These are phyloP conservation scores for Schwanniomyces pseudopolymorphus DNA, from an alignment of 805 yeast species.

Conservation along the genomic window DNA sequence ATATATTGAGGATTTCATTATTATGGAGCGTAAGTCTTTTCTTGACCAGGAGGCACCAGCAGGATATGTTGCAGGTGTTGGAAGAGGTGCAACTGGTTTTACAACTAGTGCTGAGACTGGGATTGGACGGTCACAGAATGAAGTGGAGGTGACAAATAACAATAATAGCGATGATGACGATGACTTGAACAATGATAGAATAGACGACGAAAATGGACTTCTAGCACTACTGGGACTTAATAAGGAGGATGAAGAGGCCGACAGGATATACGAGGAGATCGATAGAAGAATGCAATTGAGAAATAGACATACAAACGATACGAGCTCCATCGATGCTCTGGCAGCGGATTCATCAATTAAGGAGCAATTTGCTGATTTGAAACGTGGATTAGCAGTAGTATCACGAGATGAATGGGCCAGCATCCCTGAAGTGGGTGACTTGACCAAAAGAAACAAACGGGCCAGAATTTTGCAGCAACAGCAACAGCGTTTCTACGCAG, in stretches of 20 bases:
- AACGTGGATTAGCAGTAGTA: constrained; percentile 57
- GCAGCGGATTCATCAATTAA: constrained; percentile 14
- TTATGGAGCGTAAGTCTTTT: constrained; percentile 60
- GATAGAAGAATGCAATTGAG: constrained; percentile 51
- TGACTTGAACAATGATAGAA: constrained; percentile 14
- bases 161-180: constrained; percentile 18
- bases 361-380: constrained; percentile 63
- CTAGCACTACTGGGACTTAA: constrained; percentile 26
- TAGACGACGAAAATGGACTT: constrained; percentile 33
- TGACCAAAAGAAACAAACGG: constrained; percentile 78
- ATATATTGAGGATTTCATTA: not conserved
- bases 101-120: constrained; percentile 70
- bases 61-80: constrained; percentile 89
- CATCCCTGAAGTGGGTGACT: constrained; percentile 85
- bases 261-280: constrained; percentile 60
- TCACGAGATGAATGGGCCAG: constrained; percentile 74
- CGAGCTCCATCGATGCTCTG: constrained; percentile 1
- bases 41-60: constrained; percentile 84
- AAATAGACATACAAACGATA: constrained; percentile 22
- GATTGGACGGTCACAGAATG: constrained; percentile 9
- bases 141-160: constrained; percentile 13
- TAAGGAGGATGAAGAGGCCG: constrained; percentile 78
- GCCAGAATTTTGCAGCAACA: constrained; percentile 59
- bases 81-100: constrained; percentile 94
- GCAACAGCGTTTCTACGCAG: constrained; percentile 73